Evolutionary conservation across 768 basidiomycete genomes (phyloP).

Genomic region (Boletus pseudo-olivaceus): DNA sequence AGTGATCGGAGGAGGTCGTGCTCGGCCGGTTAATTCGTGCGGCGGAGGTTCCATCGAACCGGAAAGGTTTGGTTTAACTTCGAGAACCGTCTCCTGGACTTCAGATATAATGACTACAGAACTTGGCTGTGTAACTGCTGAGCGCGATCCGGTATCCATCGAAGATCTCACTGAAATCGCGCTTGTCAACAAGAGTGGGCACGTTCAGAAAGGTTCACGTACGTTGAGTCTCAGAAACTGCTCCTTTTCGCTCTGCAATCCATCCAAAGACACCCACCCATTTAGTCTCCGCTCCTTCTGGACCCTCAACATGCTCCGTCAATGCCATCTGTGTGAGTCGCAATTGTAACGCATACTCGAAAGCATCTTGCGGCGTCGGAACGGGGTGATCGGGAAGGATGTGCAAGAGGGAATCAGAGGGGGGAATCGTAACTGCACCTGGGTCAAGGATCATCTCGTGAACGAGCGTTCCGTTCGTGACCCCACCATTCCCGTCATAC

Average conservation of each 20-base stretch:
- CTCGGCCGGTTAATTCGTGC: not conserved
- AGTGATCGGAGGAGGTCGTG: constrained; percentile 42
- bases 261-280: constrained; percentile 86
- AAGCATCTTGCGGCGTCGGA: constrained; percentile 53
- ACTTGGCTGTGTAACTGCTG: constrained; percentile 20
- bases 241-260: constrained; percentile 64
- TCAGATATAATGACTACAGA: constrained; percentile 14
- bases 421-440: constrained; percentile 34
- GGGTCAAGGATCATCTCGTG: constrained; percentile 30
- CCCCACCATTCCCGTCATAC: not conserved
- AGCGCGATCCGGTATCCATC: constrained; percentile 27
- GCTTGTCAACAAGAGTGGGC: not conserved
- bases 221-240: constrained; percentile 26
- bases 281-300: constrained; percentile 74
- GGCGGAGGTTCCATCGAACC: not conserved
- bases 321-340: constrained; percentile 83
- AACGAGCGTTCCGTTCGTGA: constrained; percentile 3
- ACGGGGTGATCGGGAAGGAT: constrained; percentile 45
- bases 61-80: constrained; percentile 5
- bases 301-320: constrained; percentile 78
- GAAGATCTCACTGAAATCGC: constrained; percentile 28
- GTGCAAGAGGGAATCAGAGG: constrained; percentile 40
- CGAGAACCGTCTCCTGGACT: constrained; percentile 10
- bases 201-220: constrained; percentile 2
- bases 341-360: constrained; percentile 79